phyloP scores from a whole-genome alignment of 805 yeast genomes.

The Alloascoidea hylecoeti region DNA sequence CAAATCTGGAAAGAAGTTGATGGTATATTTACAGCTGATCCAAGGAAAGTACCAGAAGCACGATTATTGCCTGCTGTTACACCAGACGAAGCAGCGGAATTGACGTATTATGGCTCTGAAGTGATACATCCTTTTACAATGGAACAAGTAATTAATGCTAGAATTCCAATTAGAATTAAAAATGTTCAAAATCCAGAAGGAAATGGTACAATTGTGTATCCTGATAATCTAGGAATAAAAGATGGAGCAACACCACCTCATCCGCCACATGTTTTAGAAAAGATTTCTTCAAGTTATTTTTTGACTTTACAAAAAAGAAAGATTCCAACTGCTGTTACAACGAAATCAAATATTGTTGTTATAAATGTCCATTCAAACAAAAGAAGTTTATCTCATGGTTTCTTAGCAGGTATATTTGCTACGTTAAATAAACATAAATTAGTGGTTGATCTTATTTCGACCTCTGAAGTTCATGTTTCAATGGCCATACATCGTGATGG shows the following conservation, averaged over 20 bases:
- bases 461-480: constrained; percentile 95
- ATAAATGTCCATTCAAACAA: constrained; percentile 89
- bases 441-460: constrained; percentile 91
- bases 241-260: constrained; percentile 92
- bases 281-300: constrained; percentile 24
- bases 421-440: constrained; percentile 71
- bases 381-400: constrained; percentile 87
- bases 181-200: constrained; percentile 94
- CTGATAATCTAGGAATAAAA: constrained; percentile 71
- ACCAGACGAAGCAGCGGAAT: constrained; percentile 97
- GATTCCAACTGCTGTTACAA: constrained; percentile 91
- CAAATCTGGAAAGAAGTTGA: constrained; percentile 99
- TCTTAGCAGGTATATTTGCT: constrained; percentile 80
- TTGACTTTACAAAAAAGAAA: constrained; percentile 27
- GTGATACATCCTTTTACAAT: constrained; percentile 98
- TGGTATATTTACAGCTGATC: constrained; percentile 97
- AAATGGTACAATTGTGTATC: constrained; percentile 85
- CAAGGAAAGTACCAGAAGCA: constrained; percentile 87
- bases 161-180: constrained; percentile 92
- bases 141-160: constrained; percentile 96
- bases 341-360: constrained; percentile 85
- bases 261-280: constrained; percentile 70
- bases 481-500: constrained; percentile 87
- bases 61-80: constrained; percentile 77
- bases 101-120: constrained; percentile 95